Evolutionary conservation across 257 asterid species (phyloP), one percentile per base, ranked within the genome.

Genomic region (Solanum rostratum): DNA sequence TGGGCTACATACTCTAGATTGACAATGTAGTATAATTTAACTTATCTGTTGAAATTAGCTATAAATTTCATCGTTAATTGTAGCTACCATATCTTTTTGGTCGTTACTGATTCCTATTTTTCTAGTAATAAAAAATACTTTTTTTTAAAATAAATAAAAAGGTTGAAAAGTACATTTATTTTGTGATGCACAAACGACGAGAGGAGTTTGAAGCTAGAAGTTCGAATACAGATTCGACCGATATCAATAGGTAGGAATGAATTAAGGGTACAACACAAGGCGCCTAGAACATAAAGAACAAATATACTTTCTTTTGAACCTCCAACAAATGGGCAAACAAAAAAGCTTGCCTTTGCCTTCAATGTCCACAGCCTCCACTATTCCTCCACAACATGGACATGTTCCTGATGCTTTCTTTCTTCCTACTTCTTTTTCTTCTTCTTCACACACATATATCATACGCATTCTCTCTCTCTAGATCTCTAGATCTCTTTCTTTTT

Each of bases 301-400:
- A 49, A 85, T 27, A 39, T 84, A 88, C 79, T 86, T 88, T 27
- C 86, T 62, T 85, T 88, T 88, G 84, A 88, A 79, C 52, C 83
- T 78, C 52, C 85, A 87, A 29, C 91, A 88, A 68, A 88, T 79
- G 6, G 89, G 89, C 24, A 86, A 41, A 45, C 80, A 84, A 62
- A 87, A 88, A 43, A 86, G 81, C 79, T 71, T 82, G 18, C 88
- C 88, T n/a, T 60, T 84, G 84, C 85, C 78, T 65, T 88, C 84
- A 50, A 86, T 55, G 30, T 88, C 89, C 2, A 88, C 89, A 5
- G 87, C 89, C 50, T 88, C 82, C 22, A 88, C 91, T 63, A 74
- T 86, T 2, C 89, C 91, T 29, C 89, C 89, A 76, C 91, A 88
- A 20, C 60, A 41, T 13, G 91, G 91, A 33, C 91, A 86, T 27